Evolutionary conservation across 345 rosid genomes (phyloP), one percentile per base, ranked within the genome.

Genomic region (Gossypium longicalyx): DNA sequence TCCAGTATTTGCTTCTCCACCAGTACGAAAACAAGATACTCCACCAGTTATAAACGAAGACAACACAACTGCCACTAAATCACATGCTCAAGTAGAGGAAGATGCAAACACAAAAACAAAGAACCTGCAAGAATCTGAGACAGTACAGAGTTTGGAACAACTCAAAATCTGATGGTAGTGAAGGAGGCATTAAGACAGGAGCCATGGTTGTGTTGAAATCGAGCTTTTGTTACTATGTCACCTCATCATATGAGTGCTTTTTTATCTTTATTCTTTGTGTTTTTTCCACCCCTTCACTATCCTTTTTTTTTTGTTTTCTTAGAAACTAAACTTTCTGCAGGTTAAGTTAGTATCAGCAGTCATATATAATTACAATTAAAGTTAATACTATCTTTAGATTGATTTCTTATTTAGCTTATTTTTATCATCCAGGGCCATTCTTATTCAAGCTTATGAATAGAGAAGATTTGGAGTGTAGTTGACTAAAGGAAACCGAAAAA

Each of bases 1-100:
- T 61, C 96, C 91, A 0, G 98, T 89, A 20, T 89, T 79, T 81
- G 86, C 97, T 38, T 85, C 91, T 17, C 84, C 94, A 22, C 84
- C 80, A 10, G 70, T 79, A 67, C 64, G 54, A 7, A 88, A 80
- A 79, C 5, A 82, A 72, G 85, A 85, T 57, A 74, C 4, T 77
- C 65, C 82, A 20, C 62, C 47, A 6, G 77, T 74, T 47, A 78
- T 45, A 49, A 81, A 68, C 65, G 82, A 85, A 77, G 81, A 86
- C 80, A 54, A 73, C 57, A 75, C 77, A 59, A 74, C 67, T 11
- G 48, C 60, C 29, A 51, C 16, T 49, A 72, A 58, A 75, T 70
- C 76, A 29, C 25, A 52, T 43, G 72, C 19, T 48, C 49, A 81
- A 6, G 79, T 56, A 20, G 78, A 83, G 57, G 84, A 86, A 80